Evolutionary conservation across 2,329 filamentous ascomycete genomes (phyloP), one percentile per base, ranked within the genome.

Genomic region (Colletotrichum karsti): DNA sequence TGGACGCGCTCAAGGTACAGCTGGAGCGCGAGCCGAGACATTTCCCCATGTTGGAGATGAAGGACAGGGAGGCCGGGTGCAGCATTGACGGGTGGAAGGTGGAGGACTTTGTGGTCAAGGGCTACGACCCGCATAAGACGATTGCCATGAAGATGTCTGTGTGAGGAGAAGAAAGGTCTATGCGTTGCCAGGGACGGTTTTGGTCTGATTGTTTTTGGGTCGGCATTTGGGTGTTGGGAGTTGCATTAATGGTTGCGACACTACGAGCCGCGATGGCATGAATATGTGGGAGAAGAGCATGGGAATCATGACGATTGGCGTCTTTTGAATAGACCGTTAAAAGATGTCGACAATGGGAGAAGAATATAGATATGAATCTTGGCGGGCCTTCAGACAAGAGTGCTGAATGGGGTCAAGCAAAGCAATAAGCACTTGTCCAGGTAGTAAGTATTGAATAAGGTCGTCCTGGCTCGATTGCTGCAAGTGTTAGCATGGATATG

Each of bases 131-230:
- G 63, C 94, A 98, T 79, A 95, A 95, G 83, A 88, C 88, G 5
- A 97, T 99, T 82, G 88, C 93, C 48, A 99, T 99, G 96, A 98
- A 98, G 84, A 99, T 99, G 96, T 97, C 93, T 76, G 95, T 98
- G 66, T 94, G 73, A 60, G 13, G n/a, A 15, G 18, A 24, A 39
- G 42, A 28, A 15, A 33, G 46, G 61, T 3, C 50, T 33, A 44
- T 63, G 63, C 58, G 58, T 33, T 18, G 39, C 22, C 12, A n/a
- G 44, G 20, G 35, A 18, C 20, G 26, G 24, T 18, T 54, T 44
- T 35, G 7, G 44, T 60, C 35, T 51, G 44, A 41, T 44, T 60
- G 10, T 13, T 53, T 58, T 64, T 51, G 35, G 51, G 64, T 50
- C 28, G 51, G 64, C 24, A 59, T 39, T 64, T 68, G 60, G 44